Evolutionary conservation across 352 stramenopile genomes (phyloP).

Genomic region (Pythium sukuiense): DNA sequence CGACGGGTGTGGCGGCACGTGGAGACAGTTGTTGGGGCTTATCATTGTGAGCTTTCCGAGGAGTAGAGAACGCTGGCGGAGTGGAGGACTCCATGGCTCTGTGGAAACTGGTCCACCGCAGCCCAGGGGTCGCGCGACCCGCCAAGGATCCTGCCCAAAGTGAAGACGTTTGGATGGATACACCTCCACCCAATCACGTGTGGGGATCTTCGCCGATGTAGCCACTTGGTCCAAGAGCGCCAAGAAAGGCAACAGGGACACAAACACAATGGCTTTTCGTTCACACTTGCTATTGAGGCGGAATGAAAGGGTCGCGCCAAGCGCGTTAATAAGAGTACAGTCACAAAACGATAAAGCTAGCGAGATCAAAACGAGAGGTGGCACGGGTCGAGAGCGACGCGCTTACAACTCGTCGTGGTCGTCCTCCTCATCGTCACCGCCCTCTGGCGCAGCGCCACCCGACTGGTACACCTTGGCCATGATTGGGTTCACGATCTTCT

Average conservation of each 20-base stretch:
- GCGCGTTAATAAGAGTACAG: slow-evolving; percentile 29
- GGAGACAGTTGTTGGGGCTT: neutral
- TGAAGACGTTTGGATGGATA: neutral
- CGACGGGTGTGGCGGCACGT: slow-evolving; percentile 26
- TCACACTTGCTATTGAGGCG: slow-evolving; percentile 20
- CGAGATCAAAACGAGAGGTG: slow-evolving; percentile 6
- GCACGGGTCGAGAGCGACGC: neutral
- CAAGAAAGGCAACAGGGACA: too few relatives aligned
- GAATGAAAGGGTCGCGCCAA: slow-evolving; percentile 16
- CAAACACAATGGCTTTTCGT: neutral
- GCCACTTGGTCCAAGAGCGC: neutral
- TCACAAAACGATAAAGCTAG: slow-evolving; percentile 20
- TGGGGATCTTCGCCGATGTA: neutral
- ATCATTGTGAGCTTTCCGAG: neutral
- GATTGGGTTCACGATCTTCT: slow-evolving; percentile 98
- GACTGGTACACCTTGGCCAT: slow-evolving; percentile 97
- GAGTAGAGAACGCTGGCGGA: neutral
- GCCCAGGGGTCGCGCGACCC: neutral
- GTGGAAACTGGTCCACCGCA: neutral
- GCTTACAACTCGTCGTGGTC: slow-evolving; percentile 96
- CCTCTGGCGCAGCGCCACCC: slow-evolving; percentile 41
- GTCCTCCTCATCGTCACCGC: slow-evolving; percentile 85
- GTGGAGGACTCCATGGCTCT: neutral
- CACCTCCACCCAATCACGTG: neutral
- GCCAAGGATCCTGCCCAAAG: too few relatives aligned